Conservation (phyloP, 192 early-diverging fungal species). For the Umbelopsis isabellina region DNA sequence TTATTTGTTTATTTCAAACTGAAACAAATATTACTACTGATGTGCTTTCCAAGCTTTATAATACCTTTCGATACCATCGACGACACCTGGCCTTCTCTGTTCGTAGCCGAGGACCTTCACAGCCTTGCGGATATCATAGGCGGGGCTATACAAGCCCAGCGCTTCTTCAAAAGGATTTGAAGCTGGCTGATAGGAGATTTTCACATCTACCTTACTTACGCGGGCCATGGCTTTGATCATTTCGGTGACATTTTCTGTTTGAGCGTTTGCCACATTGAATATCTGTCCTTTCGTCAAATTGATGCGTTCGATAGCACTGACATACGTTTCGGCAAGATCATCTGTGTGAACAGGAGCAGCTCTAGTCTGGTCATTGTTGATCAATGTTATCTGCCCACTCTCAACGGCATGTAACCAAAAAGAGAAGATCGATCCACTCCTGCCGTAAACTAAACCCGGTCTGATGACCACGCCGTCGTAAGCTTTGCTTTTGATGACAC, state of each 20-base stretch:
- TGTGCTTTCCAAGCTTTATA: constrained; percentile 7
- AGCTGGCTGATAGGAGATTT: not conserved
- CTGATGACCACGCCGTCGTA: constrained; percentile 35
- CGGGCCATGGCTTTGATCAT: constrained; percentile 31
- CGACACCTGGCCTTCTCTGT: not conserved
- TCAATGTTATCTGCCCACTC: not conserved
- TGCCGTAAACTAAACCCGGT: constrained; percentile 34
- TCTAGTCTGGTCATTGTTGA: constrained; percentile 22
- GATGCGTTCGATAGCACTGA: constrained; percentile 28
- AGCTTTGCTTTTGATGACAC: constrained; percentile 18
- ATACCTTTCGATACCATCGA: constrained; percentile 9
- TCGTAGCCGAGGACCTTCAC: not conserved
- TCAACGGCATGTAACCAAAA: constrained; percentile 32
- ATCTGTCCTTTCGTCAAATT: constrained; percentile 30
- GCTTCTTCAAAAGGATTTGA: not conserved
- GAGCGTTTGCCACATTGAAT: constrained; percentile 36
- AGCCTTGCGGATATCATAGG: not conserved
- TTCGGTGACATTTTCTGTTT: constrained; percentile 32
- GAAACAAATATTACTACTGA: constrained; percentile 3
- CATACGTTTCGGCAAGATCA: constrained; percentile 39
- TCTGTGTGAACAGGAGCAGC: constrained; percentile 37
- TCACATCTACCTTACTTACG: constrained; percentile 27
- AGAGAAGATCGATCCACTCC: constrained; percentile 23
- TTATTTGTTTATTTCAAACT: not conserved
- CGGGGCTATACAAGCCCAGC: not conserved